Conservation (phyloP, 129 eudicot species). For the Chrysanthemum lavandulifolium region DNA sequence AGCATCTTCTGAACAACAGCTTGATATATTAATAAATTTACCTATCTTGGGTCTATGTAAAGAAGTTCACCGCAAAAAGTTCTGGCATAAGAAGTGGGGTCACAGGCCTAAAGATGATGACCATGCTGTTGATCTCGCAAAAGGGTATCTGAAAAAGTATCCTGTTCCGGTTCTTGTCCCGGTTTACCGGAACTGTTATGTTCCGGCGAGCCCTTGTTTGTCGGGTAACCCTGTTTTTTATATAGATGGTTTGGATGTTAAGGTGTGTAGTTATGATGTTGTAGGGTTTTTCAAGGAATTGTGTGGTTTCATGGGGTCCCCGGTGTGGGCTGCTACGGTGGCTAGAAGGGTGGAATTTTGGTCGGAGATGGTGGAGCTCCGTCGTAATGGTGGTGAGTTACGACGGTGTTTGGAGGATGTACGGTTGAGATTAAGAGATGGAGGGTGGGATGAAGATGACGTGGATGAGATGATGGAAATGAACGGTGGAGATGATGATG, state of each 20-base stretch:
- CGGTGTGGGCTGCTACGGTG: conserved; percentile 82
- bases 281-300: conserved; percentile 54
- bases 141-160: conserved; percentile 30
- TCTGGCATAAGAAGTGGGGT: conserved; percentile 74
- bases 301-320: conserved; percentile 31
- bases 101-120: conserved; percentile 47
- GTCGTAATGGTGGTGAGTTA: conserved; percentile 39
- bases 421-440: conserved; percentile 48
- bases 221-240: conserved; percentile 71
- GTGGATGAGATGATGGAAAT: conserved; percentile 81
- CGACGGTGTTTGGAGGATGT: conserved; percentile 61
- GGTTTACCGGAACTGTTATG: conserved; percentile 54
- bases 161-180: conserved; percentile 68
- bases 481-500: conserved; percentile 51
- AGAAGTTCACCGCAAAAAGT: conserved; percentile 33
- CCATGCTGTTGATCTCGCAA: conserved; percentile 51
- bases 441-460: conserved; percentile 85
- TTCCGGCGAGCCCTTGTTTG: conserved; percentile 51
- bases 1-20: conserved; percentile 69
- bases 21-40: conserved; percentile 45
- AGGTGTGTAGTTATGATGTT: conserved; percentile 59
- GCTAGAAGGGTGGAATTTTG: conserved; percentile 68
- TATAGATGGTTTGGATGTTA: conserved; percentile 54
- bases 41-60: conserved; percentile 60
- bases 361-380: conserved; percentile 54